Evolutionary conservation across 108 stramenopile species (phyloP).

Genomic region (Aurantiochytrium sp.): DNA sequence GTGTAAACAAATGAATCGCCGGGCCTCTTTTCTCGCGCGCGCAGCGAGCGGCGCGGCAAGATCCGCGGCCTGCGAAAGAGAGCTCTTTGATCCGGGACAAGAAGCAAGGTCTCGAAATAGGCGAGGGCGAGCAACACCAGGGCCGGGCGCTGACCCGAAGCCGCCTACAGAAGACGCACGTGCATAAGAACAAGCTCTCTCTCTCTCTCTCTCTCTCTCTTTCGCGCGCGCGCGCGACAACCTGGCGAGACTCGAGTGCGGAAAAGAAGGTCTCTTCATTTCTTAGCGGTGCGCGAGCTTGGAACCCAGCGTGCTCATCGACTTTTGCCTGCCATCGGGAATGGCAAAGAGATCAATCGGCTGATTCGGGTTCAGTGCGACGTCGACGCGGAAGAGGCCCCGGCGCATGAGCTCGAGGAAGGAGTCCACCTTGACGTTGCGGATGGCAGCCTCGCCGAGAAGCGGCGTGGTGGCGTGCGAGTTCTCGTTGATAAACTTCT

Average conservation of each 20-base stretch:
- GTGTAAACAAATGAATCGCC: neutral
- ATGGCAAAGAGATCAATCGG: constrained; percentile 82
- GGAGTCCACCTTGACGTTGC: constrained; percentile 67
- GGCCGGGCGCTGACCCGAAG: no score
- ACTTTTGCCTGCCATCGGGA: constrained; percentile 92
- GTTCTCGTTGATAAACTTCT: constrained; percentile 82
- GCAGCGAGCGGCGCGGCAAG: no score
- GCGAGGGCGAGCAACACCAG: no score
- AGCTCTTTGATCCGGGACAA: no score
- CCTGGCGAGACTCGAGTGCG: no score
- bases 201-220: no score
- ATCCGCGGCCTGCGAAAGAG: no score
- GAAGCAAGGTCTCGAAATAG: no score
- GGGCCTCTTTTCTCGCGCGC: no score
- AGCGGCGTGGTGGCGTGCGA: constrained; percentile 74
- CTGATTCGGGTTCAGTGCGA: constrained; percentile 45
- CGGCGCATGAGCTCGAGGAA: constrained; percentile 95
- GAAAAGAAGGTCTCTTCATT: constrained; percentile 26
- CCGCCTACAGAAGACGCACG: no score
- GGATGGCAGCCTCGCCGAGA: constrained; percentile 68
- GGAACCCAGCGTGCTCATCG: constrained; percentile 82
- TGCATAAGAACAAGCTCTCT: no score
- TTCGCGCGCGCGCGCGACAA: no score
- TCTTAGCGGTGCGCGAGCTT: constrained; percentile 78
- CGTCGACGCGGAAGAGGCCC: constrained; percentile 89